Conservation (phyloP, 345 rosid species). For the Cardamine resedifolia region DNA sequence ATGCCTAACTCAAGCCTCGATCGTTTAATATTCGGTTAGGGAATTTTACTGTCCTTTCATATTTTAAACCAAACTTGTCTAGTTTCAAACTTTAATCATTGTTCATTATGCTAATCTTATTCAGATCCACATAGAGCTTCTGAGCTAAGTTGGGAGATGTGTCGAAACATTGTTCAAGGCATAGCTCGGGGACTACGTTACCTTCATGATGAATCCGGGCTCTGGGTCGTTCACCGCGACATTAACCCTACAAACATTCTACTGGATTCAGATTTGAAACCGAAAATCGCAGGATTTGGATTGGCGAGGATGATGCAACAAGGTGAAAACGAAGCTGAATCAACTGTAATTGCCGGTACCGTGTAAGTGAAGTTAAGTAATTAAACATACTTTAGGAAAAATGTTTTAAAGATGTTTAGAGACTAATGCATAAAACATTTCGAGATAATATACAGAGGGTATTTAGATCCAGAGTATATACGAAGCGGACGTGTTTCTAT, state of each 20-base stretch:
- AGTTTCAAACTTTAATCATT: neutral
- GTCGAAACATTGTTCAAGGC: slow-evolving; percentile 27
- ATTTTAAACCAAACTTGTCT: neutral
- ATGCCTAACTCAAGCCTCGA: slow-evolving; percentile 59
- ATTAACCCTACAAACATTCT: slow-evolving; percentile 28
- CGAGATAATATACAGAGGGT: slow-evolving; percentile 4
- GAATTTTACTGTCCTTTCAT: neutral
- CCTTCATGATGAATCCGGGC: slow-evolving; percentile 28
- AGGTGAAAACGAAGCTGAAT: neutral
- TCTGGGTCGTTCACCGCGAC: slow-evolving; percentile 15
- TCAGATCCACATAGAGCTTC: slow-evolving; percentile 19
- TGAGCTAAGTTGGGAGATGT: slow-evolving; percentile 27
- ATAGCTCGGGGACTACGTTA: slow-evolving; percentile 32
- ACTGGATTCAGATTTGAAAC: slow-evolving; percentile 16
- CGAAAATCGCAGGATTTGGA: slow-evolving; percentile 24
- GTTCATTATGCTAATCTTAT: neutral
- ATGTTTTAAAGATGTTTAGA: neutral
- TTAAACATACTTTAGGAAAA: neutral
- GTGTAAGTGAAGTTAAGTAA: neutral
- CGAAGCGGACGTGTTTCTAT: neutral
- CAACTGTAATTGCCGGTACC: neutral
- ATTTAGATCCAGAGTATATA: neutral
- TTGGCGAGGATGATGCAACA: slow-evolving; percentile 14
- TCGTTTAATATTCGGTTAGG: slow-evolving; percentile 44
- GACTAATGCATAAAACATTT: neutral